Percentiles rank a stretch among this genome's conserved stretches.
Evolutionary conservation across 2,329 filamentous ascomycete genomes (phyloP).

Genomic region (Cercospora berteroae): DNA sequence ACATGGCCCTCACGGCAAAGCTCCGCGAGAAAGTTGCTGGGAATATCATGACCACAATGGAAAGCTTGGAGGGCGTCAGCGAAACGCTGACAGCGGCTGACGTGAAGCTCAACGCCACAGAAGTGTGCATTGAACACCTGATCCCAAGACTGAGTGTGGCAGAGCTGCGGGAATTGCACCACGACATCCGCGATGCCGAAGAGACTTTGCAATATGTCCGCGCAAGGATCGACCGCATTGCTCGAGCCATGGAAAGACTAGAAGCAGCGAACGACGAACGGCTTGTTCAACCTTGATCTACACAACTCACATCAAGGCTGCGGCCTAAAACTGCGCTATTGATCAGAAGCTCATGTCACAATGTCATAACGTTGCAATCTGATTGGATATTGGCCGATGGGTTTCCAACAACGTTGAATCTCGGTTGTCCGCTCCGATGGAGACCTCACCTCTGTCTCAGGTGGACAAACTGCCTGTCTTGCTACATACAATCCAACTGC

Average conservation of each 20-base stretch:
- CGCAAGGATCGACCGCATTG: neutral
- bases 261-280: neutral
- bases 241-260: neutral
- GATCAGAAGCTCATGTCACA: too few species aligned
- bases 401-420: neutral
- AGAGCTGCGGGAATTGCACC: neutral
- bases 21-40: constrained; percentile 4
- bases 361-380: too few species aligned
- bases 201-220: neutral
- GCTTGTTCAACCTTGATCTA: neutral
- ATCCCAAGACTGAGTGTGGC: neutral
- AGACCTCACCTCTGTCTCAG: neutral
- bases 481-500: neutral
- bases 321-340: too few species aligned
- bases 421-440: neutral
- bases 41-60: constrained; percentile 2
- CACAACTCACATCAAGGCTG: neutral
- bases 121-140: neutral
- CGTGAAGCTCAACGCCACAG: neutral
- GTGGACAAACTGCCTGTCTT: neutral
- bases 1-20: neutral
- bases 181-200: neutral
- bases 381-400: neutral
- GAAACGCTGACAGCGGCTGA: neutral
- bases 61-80: neutral